Percentiles rank a stretch among this genome's conserved stretches.
Conservation (phyloP, 1,284 basidiomycete genomes). For the Pseudomicrostroma phylloplanum region DNA sequence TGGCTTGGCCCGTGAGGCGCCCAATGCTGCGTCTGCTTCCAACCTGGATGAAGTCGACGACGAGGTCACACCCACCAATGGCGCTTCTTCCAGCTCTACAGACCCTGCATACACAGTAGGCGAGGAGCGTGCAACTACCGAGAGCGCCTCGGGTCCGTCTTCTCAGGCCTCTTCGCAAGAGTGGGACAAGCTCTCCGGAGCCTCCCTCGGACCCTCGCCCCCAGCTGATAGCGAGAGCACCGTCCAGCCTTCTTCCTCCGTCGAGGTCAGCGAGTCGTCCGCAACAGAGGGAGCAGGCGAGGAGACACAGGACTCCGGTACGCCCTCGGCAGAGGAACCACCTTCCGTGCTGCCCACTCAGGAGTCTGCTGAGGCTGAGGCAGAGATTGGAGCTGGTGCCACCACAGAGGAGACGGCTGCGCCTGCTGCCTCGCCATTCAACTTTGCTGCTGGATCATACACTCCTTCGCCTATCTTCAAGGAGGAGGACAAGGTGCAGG, state of each 20-base stretch:
- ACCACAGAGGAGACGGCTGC: neutral
- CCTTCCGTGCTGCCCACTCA: neutral
- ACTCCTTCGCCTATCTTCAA: neutral
- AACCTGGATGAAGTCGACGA: slow-evolving; percentile 36
- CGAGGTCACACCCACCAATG: slow-evolving; percentile 16
- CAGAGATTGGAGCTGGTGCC: neutral
- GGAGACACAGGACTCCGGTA: slow-evolving; percentile 1
- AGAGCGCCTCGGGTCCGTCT: slow-evolving; percentile 6
- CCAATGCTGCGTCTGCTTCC: slow-evolving; percentile 10
- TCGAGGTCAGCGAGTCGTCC: neutral
- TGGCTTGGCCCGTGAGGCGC: slow-evolving; percentile 15
- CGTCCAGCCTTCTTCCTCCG: neutral
- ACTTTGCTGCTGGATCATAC: neutral
- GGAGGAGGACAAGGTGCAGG: neutral
- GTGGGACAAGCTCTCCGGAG: slow-evolving; percentile 29
- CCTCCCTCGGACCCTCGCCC: neutral
- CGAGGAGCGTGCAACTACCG: slow-evolving; percentile 16
- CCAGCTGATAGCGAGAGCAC: neutral
- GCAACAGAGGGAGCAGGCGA: slow-evolving; percentile 3
- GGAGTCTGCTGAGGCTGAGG: neutral
- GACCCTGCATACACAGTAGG: no score
- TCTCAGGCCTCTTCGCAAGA: slow-evolving; percentile 29
- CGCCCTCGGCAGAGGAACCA: neutral
- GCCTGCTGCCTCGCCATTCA: neutral
- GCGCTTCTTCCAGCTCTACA: neutral